These are phyloP conservation scores for Oleoguttula mirabilis DNA, from an alignment of 495 filamentous ascomycete genomes.

Conservation along the genomic window DNA sequence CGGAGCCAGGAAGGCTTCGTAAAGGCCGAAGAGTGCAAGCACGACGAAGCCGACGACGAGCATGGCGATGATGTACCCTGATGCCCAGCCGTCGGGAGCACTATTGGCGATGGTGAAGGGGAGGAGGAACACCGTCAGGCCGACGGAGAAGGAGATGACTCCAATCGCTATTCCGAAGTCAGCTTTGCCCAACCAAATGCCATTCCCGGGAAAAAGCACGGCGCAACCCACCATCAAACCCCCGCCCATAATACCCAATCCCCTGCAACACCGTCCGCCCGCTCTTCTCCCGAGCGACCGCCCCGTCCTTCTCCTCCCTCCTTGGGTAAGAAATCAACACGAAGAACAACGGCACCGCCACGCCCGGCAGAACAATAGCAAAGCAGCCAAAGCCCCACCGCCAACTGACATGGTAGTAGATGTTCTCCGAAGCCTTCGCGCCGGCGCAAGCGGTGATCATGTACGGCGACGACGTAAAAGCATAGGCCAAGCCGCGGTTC, in stretches of 20 bases:
- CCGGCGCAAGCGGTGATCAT: conserved; percentile 49
- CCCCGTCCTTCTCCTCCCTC: conserved; percentile 41
- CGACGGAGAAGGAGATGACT: conserved; percentile 11
- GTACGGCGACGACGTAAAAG: conserved; percentile 51
- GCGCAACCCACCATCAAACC: conserved; percentile 10
- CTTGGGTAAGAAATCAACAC: conserved; percentile 33
- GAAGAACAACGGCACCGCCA: conserved; percentile 26
- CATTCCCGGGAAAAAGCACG: neutral
- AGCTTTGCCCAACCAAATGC: neutral
- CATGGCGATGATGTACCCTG: conserved; percentile 15
- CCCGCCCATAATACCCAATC: conserved; percentile 10
- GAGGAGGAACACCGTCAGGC: conserved; percentile 16
- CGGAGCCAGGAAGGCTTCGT: conserved; percentile 9
- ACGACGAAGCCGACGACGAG: conserved; percentile 13
- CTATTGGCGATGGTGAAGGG: conserved; percentile 12
- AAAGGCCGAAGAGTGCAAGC: conserved; percentile 10
- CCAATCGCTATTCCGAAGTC: conserved; percentile 3
- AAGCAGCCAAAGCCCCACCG: conserved; percentile 44
- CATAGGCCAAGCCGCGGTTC: conserved; percentile 52
- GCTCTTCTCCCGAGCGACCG: conserved; percentile 16
- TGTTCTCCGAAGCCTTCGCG: conserved; percentile 34
- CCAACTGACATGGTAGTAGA: conserved; percentile 39
- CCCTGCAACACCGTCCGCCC: conserved; percentile 7
- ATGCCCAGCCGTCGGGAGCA: conserved; percentile 8
- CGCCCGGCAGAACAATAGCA: conserved; percentile 33